Percentiles rank a stretch among this genome's conserved stretches.
Conservation (phyloP, 345 rosid species). For the Brassica nigra region DNA sequence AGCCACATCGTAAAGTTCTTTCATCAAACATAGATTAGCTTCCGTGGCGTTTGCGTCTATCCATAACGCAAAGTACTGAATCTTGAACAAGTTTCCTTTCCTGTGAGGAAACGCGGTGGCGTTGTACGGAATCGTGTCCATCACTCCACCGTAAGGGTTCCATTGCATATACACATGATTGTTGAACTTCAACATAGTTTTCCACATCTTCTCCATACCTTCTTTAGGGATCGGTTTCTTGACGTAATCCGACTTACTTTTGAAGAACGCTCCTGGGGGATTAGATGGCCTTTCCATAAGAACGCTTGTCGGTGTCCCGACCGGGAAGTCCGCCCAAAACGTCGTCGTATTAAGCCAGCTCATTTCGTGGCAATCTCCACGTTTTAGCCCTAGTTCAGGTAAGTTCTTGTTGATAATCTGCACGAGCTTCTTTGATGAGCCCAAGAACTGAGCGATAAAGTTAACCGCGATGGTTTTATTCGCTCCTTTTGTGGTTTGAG, state of each 20-base stretch:
- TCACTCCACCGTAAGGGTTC: constrained; percentile 59
- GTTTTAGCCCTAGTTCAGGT: constrained; percentile 45
- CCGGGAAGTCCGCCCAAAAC: constrained; percentile 32
- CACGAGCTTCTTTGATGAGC: constrained; percentile 34
- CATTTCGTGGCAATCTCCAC: constrained; percentile 47
- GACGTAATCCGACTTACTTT: constrained; percentile 54
- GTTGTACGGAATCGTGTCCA: constrained; percentile 42
- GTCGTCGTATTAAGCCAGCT: constrained; percentile 45
- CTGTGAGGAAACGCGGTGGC: constrained; percentile 57
- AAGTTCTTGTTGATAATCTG: constrained; percentile 29
- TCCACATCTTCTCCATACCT: constrained; percentile 40
- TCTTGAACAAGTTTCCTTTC: constrained; percentile 46
- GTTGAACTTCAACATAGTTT: constrained; percentile 37
- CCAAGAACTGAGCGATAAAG: constrained; percentile 48
- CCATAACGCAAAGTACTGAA: constrained; percentile 42
- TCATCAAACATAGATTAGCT: constrained; percentile 32
- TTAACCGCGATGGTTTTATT: constrained; percentile 32
- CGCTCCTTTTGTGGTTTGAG: not conserved
- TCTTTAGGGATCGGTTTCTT: constrained; percentile 29
- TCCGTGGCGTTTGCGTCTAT: constrained; percentile 1
- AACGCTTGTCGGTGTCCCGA: constrained; percentile 28
- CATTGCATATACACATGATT: constrained; percentile 29
- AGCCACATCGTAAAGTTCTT: constrained; percentile 38
- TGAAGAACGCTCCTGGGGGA: constrained; percentile 28
- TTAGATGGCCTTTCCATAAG: constrained; percentile 32